phyloP scores from a whole-genome alignment of 148 eudicot species.

The Nepenthes mirabilis region DNA sequence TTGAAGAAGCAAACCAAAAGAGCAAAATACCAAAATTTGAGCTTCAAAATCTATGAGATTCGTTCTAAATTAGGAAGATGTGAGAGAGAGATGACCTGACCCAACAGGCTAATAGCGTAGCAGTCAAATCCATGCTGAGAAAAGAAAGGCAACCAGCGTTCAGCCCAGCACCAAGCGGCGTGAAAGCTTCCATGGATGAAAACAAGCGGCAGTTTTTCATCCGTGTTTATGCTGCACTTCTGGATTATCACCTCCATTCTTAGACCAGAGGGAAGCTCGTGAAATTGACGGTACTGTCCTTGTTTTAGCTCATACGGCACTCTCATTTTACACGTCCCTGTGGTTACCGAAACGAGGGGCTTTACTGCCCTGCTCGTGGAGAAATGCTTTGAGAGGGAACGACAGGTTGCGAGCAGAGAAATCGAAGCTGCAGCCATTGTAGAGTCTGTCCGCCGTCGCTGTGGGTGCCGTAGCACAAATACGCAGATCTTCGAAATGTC shows the following conservation, averaged over 20 bases:
- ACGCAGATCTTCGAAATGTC: too few relatives aligned
- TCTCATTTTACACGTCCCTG: conserved; percentile 19
- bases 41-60: too few relatives aligned
- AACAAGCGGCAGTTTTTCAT: conserved; percentile 40
- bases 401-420: too few relatives aligned
- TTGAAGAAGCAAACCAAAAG: too few relatives aligned
- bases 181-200: conserved; percentile 92
- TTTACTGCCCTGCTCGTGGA: too few relatives aligned
- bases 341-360: too few relatives aligned
- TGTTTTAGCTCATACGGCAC: conserved; percentile 48
- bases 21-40: too few relatives aligned
- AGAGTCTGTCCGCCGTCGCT: too few relatives aligned
- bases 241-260: conserved; percentile 78
- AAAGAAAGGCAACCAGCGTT: conserved; percentile 87
- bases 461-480: too few relatives aligned
- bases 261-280: conserved; percentile 79
- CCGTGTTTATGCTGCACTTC: conserved; percentile 8
- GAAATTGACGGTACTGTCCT: conserved; percentile 70
- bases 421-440: too few relatives aligned
- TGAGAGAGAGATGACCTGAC: conserved; percentile 36
- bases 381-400: too few relatives aligned
- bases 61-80: too few relatives aligned
- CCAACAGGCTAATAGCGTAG: conserved; percentile 73
- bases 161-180: conserved; percentile 97
- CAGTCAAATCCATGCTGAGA: conserved; percentile 57